phyloP scores from a whole-genome alignment of 768 basidiomycete species.

The Brasilioporus rufonigricans region DNA sequence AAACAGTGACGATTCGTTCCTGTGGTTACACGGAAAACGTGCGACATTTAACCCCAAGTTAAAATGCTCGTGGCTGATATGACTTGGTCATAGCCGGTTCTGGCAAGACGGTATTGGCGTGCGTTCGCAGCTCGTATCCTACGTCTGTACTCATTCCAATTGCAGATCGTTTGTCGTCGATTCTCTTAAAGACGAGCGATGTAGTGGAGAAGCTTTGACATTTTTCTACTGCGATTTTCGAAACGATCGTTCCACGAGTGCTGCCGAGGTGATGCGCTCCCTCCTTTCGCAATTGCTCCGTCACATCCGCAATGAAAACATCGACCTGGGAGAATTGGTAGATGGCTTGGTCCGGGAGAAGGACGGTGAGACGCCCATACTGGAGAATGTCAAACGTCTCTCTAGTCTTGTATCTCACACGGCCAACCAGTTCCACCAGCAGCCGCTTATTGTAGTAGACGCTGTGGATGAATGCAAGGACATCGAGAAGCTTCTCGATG shows the following conservation, averaged over 20 bases:
- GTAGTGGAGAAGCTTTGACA: not conserved
- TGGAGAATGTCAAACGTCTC: too few relatives aligned
- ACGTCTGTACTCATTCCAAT: not conserved
- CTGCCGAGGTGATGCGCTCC: conserved; percentile 17
- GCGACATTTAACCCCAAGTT: not conserved
- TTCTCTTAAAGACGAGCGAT: not conserved
- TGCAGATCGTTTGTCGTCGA: not conserved
- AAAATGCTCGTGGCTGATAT: not conserved
- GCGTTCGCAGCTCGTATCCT: not conserved
- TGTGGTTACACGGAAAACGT: conserved; percentile 1
- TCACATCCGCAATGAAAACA: not conserved
- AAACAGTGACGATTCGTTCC: not conserved
- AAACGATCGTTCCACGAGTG: not conserved
- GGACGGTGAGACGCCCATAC: not conserved
- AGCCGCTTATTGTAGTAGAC: conserved; percentile 17
- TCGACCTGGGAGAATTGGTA: not conserved
- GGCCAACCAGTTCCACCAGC: not conserved
- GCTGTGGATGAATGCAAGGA: too few relatives aligned
- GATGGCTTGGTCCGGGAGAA: conserved; percentile 4
- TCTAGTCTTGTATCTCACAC: not conserved
- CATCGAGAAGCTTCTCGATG: conserved; percentile 6
- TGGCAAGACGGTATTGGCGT: not conserved
- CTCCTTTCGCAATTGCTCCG: conserved; percentile 16
- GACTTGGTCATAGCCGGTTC: not conserved
- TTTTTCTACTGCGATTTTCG: conserved; percentile 29